Base-by-base conservation (phyloP, 768 basidiomycete genomes). In the Suillus hirtellus region DNA sequence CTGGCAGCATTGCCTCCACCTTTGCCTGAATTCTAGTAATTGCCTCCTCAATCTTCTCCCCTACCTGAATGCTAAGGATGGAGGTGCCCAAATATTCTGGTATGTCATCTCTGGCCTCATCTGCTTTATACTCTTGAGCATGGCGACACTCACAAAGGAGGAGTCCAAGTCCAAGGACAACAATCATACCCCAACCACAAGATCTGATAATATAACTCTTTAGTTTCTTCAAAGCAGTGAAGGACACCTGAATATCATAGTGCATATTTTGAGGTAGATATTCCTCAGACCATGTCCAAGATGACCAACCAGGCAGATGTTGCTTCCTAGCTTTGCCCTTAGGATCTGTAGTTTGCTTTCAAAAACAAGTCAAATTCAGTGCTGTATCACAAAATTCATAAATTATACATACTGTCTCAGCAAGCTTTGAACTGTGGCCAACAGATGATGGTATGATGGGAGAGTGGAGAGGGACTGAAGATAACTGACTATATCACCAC, bases 221-320 rank as follows among this genome's bases (percentile, higher is more conserved):
- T 46, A 46, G 3, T 9, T 46, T 11, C 44, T 46, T 11, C 44
- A 46, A 46, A 21, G 44, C 44, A 10, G 21, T 9, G 2, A 19
- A 21, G 44, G 44, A 46, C 0, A 2, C 9, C 44, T 46, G n/a
- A 46, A 46, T 11, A 46, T 46, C 2, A 46, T 21, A 0, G 11
- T 46, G 44, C 44, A 46, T 46, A 46, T 46, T 21, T 46, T 46
- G 44, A 46, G 44, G 44, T 21, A 46, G 44, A 46, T 46, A 46
- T n/a, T n/a, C n/a, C 44, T 46, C 44, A 12, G 4, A 46, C 44
- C 44, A 46, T 1, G 4, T 46, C 44, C n/a, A 46, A 46, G 44
- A 46, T 46, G 44, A n/a, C 44, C 44, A 46, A n/a, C n/a, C n/a
- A 46, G 44, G n/a, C n/a, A 46, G 44, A 46, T 46, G n/a, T 46